Evolutionary conservation across 495 filamentous ascomycete genomes (phyloP).

Genomic region (Aspergillus hancockii): DNA sequence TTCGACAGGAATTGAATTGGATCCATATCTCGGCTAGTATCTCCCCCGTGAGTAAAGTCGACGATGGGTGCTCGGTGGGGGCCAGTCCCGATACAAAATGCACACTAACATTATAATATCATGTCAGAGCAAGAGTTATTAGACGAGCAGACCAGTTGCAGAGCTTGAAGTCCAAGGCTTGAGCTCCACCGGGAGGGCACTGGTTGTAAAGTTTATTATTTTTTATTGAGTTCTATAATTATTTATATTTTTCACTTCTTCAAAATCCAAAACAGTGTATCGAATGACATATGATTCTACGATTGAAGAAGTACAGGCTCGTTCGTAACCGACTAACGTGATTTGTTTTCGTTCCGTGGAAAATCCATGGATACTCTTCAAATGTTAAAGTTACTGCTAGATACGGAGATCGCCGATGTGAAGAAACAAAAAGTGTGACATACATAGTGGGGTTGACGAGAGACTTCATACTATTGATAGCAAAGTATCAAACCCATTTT

Average conservation of each 20-base stretch:
- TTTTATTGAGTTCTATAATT: not conserved
- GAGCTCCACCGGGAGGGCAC: not conserved
- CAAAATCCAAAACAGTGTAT: too few species aligned
- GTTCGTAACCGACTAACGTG: not conserved
- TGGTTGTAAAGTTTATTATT: not conserved
- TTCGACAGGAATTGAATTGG: constrained; percentile 1
- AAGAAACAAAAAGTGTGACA: constrained; percentile 16
- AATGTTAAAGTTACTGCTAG: constrained; percentile 1
- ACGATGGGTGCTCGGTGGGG: not conserved
- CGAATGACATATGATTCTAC: not conserved
- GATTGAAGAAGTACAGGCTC: not conserved
- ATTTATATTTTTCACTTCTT: not conserved
- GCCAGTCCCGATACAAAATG: not conserved
- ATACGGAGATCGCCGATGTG: constrained; percentile 28
- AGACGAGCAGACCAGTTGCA: not conserved
- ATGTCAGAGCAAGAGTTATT: not conserved
- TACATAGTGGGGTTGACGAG: not conserved
- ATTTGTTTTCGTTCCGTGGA: not conserved
- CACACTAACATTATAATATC: not conserved
- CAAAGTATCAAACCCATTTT: not conserved
- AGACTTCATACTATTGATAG: constrained; percentile 1
- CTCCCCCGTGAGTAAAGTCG: not conserved
- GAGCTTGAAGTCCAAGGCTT: not conserved
- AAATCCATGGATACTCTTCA: not conserved
- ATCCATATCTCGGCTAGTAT: constrained; percentile 1